Evolutionary conservation across 129 eudicot species (phyloP).

Genomic region (Ambrosia trifida): DNA sequence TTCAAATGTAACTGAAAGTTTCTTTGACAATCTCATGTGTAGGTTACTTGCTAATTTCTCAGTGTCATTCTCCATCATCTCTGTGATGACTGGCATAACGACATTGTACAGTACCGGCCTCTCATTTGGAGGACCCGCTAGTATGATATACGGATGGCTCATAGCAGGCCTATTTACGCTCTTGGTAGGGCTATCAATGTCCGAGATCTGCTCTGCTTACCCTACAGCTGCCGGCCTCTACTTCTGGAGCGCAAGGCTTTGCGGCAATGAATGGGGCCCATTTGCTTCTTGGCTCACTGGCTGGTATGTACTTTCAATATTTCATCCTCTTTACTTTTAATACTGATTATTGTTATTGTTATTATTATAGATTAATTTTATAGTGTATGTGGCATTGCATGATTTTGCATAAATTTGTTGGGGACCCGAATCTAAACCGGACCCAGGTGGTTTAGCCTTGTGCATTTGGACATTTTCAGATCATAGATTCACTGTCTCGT

Average conservation of each 20-base stretch:
- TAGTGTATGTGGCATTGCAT: too few species aligned
- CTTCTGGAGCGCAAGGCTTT: slow-evolving; percentile 76
- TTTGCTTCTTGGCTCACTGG: slow-evolving; percentile 81
- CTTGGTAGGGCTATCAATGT: slow-evolving; percentile 62
- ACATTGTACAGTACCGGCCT: slow-evolving; percentile 54
- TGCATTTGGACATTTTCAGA: too few species aligned
- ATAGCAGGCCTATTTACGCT: slow-evolving; percentile 51
- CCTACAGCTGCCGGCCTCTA: slow-evolving; percentile 75
- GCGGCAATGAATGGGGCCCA: slow-evolving; percentile 57
- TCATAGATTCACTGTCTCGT: too few species aligned
- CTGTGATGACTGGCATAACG: slow-evolving; percentile 62
- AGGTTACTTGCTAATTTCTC: slow-evolving; percentile 62
- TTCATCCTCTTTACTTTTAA: not conserved
- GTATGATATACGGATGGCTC: slow-evolving; percentile 73
- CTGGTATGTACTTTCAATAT: slow-evolving; percentile 41
- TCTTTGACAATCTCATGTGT: slow-evolving; percentile 9
- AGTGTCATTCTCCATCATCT: slow-evolving; percentile 57
- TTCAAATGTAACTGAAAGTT: not conserved
- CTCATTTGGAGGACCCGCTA: slow-evolving; percentile 58
- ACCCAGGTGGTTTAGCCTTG: too few species aligned
- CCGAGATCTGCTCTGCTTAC: slow-evolving; percentile 82
- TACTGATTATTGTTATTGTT: not conserved
- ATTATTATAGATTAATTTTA: too few species aligned
- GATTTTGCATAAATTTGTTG: too few species aligned
- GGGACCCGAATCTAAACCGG: too few species aligned